Evolutionary conservation across 768 basidiomycete genomes (phyloP).

Genomic region (Paxillus ammoniavirescens): DNA sequence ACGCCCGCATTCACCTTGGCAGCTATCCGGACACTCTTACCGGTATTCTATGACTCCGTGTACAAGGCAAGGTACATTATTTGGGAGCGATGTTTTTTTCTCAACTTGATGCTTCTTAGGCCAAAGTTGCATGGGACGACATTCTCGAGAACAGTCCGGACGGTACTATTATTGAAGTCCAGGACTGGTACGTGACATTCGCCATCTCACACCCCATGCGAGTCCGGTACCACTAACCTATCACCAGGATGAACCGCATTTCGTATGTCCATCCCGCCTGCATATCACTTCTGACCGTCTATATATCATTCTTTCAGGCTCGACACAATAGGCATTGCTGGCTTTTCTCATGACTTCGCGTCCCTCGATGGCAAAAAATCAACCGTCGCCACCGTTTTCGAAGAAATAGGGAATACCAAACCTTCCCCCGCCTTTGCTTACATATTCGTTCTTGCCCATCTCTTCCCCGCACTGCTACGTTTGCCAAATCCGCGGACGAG

Average conservation of each 20-base stretch:
- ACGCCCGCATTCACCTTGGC: conserved; percentile 26
- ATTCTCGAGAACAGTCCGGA: conserved; percentile 9
- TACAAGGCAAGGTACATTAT: conserved; percentile 16
- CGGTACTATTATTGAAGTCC: conserved; percentile 32
- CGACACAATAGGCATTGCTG: conserved; percentile 56
- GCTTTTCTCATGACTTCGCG: conserved; percentile 56
- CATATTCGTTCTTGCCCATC: conserved; percentile 37
- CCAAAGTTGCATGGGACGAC: conserved; percentile 27
- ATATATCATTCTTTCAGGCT: conserved; percentile 31
- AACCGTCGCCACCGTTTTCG: conserved; percentile 39
- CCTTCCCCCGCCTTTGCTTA: conserved; percentile 28
- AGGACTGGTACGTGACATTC: conserved; percentile 20
- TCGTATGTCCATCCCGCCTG: conserved; percentile 9
- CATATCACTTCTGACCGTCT: background rate
- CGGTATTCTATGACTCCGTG: conserved; percentile 28
- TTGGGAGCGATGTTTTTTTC: too few relatives aligned
- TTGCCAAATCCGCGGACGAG: conserved; percentile 36
- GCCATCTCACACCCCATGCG: background rate
- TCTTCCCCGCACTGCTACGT: conserved; percentile 34
- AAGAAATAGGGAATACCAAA: conserved; percentile 29
- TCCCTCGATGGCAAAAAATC: conserved; percentile 47
- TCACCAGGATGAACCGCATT: conserved; percentile 26
- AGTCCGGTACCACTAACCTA: background rate
- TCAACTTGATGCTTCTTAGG: conserved; percentile 7
- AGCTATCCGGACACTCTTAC: conserved; percentile 20